A percentile compares a stretch with the other conserved stretches of the same genome.
Evolutionary conservation across 176 grass and related monocot genomes (phyloP).

Genomic region (Cenchrus purpureus): DNA sequence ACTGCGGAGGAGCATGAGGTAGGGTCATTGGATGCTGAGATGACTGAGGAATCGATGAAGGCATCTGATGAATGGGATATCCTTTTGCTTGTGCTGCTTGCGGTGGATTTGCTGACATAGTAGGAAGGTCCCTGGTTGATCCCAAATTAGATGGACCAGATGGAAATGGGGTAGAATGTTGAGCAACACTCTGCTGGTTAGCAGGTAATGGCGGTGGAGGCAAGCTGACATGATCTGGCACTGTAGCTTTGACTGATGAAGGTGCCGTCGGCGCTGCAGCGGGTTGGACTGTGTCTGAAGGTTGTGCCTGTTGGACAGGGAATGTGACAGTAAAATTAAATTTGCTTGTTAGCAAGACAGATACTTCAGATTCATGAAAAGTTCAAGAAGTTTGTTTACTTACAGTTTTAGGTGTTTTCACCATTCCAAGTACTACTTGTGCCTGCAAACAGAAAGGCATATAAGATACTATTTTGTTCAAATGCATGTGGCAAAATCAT

Average conservation of each 20-base stretch:
- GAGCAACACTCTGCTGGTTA: slow-evolving; percentile 47
- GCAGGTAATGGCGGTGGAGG: slow-evolving; percentile 49
- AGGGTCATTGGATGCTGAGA: slow-evolving; percentile 60
- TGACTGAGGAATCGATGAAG: slow-evolving; percentile 57
- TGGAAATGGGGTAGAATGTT: slow-evolving; percentile 56
- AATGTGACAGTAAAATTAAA: slow-evolving; percentile 37
- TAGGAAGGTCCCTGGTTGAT: slow-evolving; percentile 54
- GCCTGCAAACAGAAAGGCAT: slow-evolving; percentile 57
- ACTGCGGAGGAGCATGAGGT: slow-evolving; percentile 59
- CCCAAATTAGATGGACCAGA: slow-evolving; percentile 36
- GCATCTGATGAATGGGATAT: slow-evolving; percentile 51
- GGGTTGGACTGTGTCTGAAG: slow-evolving; percentile 43
- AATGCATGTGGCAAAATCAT: slow-evolving; percentile 2
- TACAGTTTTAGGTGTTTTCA: slow-evolving; percentile 86
- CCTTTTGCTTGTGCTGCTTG: slow-evolving; percentile 60
- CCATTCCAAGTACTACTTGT: slow-evolving; percentile 98
- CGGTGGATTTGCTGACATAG: slow-evolving; percentile 50
- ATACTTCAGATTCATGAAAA: slow-evolving; percentile 31
- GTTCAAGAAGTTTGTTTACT: slow-evolving; percentile 28
- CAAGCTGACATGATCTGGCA: slow-evolving; percentile 47
- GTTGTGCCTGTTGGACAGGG: slow-evolving; percentile 58
- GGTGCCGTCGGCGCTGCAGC: slow-evolving; percentile 42
- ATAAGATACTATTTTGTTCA: slow-evolving; percentile 1
- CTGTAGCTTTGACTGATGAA: slow-evolving; percentile 46
- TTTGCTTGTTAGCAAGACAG: background rate